phyloP scores from a whole-genome alignment of 2,329 filamentous ascomycete species.

The Fusarium palustre region DNA sequence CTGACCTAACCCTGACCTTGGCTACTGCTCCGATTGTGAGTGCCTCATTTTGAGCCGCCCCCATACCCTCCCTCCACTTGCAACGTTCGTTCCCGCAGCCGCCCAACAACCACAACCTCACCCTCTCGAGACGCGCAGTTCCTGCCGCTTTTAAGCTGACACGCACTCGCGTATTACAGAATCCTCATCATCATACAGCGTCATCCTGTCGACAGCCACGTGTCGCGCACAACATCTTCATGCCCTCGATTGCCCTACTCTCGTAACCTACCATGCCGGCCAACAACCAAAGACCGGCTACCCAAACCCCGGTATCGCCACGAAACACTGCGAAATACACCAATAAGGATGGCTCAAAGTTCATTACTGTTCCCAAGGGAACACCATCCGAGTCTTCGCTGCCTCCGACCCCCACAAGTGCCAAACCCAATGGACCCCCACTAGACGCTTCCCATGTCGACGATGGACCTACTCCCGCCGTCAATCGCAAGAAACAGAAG shows the following conservation, averaged over 20 bases:
- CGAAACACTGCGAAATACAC: slow-evolving; percentile 70
- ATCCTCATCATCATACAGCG: slow-evolving; percentile 21
- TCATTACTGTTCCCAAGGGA: slow-evolving; percentile 72
- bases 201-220: slow-evolving; percentile 45
- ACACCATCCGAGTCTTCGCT: slow-evolving; percentile 65
- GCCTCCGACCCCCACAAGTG: slow-evolving; percentile 62
- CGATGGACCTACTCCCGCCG: slow-evolving; percentile 59
- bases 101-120: slow-evolving; percentile 32
- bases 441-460: slow-evolving; percentile 40
- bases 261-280: slow-evolving; percentile 62
- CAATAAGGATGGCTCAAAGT: slow-evolving; percentile 77
- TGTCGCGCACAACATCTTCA: slow-evolving; percentile 52
- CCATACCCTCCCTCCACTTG: slow-evolving; percentile 47
- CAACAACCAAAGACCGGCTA: slow-evolving; percentile 64
- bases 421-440: slow-evolving; percentile 53
- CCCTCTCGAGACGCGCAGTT: slow-evolving; percentile 39
- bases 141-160: slow-evolving; percentile 39
- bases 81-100: slow-evolving; percentile 42
- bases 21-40: slow-evolving; percentile 49
- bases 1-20: slow-evolving; percentile 55
- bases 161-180: slow-evolving; percentile 37
- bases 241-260: slow-evolving; percentile 53
- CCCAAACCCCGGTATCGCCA: slow-evolving; percentile 64
- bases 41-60: slow-evolving; percentile 54
- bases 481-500: slow-evolving; percentile 97